phyloP scores from a whole-genome alignment of 768 basidiomycete genomes.

The Leccinum fibrillosum region DNA sequence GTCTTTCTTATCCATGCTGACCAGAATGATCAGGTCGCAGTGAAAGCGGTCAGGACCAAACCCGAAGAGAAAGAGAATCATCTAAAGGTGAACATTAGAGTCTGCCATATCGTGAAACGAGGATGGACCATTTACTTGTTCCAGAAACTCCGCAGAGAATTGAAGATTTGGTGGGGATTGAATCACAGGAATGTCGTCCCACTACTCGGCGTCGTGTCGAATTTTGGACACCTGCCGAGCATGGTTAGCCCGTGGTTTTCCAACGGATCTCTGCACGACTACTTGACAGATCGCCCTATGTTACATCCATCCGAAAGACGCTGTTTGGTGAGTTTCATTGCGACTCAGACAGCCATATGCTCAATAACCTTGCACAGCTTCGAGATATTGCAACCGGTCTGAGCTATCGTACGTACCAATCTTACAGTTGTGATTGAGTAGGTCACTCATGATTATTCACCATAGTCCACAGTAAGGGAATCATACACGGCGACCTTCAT shows the following conservation, averaged over 20 bases:
- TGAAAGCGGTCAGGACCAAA: slow-evolving; percentile 14
- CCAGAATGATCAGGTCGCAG: slow-evolving; percentile 14
- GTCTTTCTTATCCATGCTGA: neutral
- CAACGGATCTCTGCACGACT: slow-evolving; percentile 24
- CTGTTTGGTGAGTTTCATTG: slow-evolving; percentile 11
- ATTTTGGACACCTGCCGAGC: slow-evolving; percentile 29
- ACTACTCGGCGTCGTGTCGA: slow-evolving; percentile 27
- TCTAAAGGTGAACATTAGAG: slow-evolving; percentile 12
- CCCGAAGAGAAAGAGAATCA: neutral
- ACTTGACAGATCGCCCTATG: slow-evolving; percentile 8
- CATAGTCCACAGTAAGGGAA: slow-evolving; percentile 21
- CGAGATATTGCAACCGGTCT: slow-evolving; percentile 22
- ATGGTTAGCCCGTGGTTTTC: slow-evolving; percentile 34
- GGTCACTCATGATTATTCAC: neutral
- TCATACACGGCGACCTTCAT: slow-evolving; percentile 38
- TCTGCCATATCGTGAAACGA: neutral
- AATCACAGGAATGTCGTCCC: slow-evolving; percentile 28
- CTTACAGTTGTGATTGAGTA: neutral
- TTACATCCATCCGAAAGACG: neutral
- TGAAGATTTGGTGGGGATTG: slow-evolving; percentile 17
- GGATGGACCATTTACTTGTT: neutral
- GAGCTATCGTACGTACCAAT: slow-evolving; percentile 17
- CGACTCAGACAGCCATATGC: neutral
- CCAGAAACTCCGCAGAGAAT: slow-evolving; percentile 29
- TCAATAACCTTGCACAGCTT: slow-evolving; percentile 10